These are phyloP conservation scores for Helianthus annuus DNA, from an alignment of 129 eudicot species.

Conservation along the genomic window DNA sequence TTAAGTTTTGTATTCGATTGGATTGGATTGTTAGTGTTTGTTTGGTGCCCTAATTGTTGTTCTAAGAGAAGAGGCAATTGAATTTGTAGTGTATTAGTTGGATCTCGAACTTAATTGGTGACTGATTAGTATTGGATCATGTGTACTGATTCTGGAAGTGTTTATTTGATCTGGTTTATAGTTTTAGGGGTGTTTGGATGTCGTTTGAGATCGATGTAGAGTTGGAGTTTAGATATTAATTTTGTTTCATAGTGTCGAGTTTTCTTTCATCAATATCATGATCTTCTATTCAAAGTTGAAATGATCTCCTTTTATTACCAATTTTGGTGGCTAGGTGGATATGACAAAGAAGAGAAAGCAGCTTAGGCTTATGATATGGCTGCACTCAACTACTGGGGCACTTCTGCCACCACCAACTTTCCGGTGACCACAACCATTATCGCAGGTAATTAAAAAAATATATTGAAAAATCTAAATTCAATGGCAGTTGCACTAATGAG, in stretches of 20 bases:
- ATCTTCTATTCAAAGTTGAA: neutral
- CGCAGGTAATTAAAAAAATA: too few species aligned
- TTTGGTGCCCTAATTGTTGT: constrained; percentile 9
- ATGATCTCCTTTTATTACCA: neutral
- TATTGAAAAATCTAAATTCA: too few species aligned
- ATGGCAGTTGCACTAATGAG: too few species aligned
- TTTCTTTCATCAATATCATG: neutral
- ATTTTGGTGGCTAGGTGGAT: constrained; percentile 64
- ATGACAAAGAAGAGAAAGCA: constrained; percentile 99
- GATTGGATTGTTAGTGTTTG: neutral
- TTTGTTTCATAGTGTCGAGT: too few species aligned
- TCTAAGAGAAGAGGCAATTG: neutral
- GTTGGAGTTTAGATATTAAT: too few species aligned
- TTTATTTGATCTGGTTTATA: constrained; percentile 13
- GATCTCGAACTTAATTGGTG: constrained; percentile 10
- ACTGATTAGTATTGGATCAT: constrained; percentile 1
- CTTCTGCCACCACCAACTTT: constrained; percentile 96
- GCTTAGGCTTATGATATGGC: constrained; percentile 98
- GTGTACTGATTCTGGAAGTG: neutral
- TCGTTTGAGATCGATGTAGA: neutral
- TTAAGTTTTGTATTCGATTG: neutral
- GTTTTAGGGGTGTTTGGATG: constrained; percentile 22
- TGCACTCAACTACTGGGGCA: constrained; percentile 97
- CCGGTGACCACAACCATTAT: constrained; percentile 43
- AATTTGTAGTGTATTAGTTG: neutral